Evolutionary conservation across 805 yeast species (phyloP), one percentile per base, ranked within the genome.

Genomic region (Candida schatavii): DNA sequence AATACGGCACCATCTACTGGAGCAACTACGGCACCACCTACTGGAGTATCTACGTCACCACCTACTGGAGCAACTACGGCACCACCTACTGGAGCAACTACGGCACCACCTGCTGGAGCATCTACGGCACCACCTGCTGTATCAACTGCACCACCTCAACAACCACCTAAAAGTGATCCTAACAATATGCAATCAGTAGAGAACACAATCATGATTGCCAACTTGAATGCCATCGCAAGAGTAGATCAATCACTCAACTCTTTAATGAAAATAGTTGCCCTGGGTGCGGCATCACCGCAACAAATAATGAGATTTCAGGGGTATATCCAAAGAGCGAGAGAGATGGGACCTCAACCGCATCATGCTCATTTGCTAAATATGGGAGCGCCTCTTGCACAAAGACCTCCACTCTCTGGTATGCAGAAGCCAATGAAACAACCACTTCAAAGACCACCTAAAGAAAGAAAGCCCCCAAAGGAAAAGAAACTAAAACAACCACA

Each of bases 221-320:
- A 88, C 51, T 73, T 91, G 54, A 90, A 90, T 54, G 72, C 84
- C 1, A 81, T 91, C 62, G 97, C 97, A 0, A 75, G 84, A 31
- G 70, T 73, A 3, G 95, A 89, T 54, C 72, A 79, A 0, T 73
- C 81, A 3, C 62, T 91, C 38, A 84, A 81, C 48, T 63, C 74
- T 1, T 65, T 91, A 40, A 89, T 91, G 97, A 81, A 83, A 47
- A 76, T 74, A 4, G 97, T 91, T 2, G 97, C 98, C 0, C 76
- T 83, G 42, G 96, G 96, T 3, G 73, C 70, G 19, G 96, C 97
- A 0, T 60, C 80, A 0, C 75, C 78, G 4, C 81, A 75, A 5
- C 91, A 88, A 58, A 84, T 91, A 14, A 67, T 77, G 19, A 81
- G 78, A 35, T 91, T 91, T 59, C 96, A 90, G 59, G 81, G 76